Conservation (phyloP, 208 protist genomes). For the Strigomonas culicis region DNA sequence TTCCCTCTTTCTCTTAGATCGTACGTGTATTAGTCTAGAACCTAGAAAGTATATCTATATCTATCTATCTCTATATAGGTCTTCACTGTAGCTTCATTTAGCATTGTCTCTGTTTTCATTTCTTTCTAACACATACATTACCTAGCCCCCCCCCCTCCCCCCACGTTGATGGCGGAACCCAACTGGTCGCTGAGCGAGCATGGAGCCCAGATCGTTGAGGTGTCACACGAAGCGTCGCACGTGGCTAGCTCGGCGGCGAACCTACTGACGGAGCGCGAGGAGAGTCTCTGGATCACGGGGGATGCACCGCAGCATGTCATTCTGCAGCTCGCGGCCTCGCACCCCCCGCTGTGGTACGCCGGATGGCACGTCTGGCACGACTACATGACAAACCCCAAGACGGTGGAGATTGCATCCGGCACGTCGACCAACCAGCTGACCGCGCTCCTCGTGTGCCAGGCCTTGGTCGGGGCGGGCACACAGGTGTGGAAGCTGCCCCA, state of each 20-base stretch:
- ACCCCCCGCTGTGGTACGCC: conserved; percentile 69
- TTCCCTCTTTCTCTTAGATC: too few species aligned
- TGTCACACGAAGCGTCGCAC: conserved; percentile 61
- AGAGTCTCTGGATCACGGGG: conserved; percentile 77
- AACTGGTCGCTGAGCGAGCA: conserved; percentile 64
- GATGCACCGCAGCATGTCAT: conserved; percentile 80
- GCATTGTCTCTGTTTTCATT: conserved; percentile 9
- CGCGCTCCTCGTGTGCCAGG: conserved; percentile 66
- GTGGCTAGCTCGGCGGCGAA: conserved; percentile 61
- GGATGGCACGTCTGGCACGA: conserved; percentile 89
- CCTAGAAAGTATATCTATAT: background rate
- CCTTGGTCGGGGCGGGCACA: conserved; percentile 68
- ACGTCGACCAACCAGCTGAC: conserved; percentile 29
- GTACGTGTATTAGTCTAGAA: too few species aligned
- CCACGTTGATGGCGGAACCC: conserved; percentile 25
- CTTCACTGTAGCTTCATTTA: conserved; percentile 8
- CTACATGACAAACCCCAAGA: conserved; percentile 79
- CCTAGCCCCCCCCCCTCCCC: too few species aligned
- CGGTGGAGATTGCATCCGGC: conserved; percentile 71
- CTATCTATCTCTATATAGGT: conserved; percentile 1
- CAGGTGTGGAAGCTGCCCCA: conserved; percentile 79
- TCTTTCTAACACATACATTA: background rate
- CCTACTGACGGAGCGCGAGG: conserved; percentile 53
- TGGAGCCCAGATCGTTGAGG: conserved; percentile 59
- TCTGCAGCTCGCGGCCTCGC: conserved; percentile 31